These are phyloP conservation scores for Plasmodium malariae DNA, from an alignment of 169 alveolate species.

Conservation along the genomic window DNA sequence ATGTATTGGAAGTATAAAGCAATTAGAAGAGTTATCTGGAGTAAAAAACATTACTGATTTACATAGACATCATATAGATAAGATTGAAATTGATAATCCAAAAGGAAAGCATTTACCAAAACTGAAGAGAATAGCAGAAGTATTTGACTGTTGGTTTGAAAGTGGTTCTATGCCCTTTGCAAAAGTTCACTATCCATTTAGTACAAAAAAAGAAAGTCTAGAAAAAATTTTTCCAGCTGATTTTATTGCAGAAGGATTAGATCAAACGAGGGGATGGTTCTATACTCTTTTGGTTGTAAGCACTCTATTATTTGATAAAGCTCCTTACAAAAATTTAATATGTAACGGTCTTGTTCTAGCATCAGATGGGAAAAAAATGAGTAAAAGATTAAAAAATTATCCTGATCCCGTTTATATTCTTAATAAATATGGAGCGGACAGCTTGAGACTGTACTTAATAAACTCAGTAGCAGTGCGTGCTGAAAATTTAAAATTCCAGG, in stretches of 20 bases:
- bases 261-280: conserved; percentile 99
- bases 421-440: conserved; percentile 95
- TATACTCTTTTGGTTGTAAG: conserved; percentile 95
- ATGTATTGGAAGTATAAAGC: conserved; percentile 95
- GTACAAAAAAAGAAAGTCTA: conserved; percentile 90
- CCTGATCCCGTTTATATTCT: conserved; percentile 96
- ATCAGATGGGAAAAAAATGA: conserved; percentile 98
- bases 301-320: conserved; percentile 92
- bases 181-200: conserved; percentile 97
- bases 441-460: conserved; percentile 95
- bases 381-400: conserved; percentile 97
- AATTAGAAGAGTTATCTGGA: conserved; percentile 84
- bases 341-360: conserved; percentile 97
- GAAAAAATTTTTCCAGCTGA: conserved; percentile 97
- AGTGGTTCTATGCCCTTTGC: conserved; percentile 99
- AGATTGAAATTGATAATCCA: conserved; percentile 97
- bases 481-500: conserved; percentile 94
- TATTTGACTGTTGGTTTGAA: conserved; percentile 99
- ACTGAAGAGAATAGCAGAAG: conserved; percentile 89
- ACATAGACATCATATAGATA: conserved; percentile 98
- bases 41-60: conserved; percentile 92
- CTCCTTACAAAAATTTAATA: conserved; percentile 96
- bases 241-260: conserved; percentile 99
- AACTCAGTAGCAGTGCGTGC: conserved; percentile 98
- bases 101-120: conserved; percentile 94